Conservation (phyloP, 805 yeast species). For the Ogataea angusta region DNA sequence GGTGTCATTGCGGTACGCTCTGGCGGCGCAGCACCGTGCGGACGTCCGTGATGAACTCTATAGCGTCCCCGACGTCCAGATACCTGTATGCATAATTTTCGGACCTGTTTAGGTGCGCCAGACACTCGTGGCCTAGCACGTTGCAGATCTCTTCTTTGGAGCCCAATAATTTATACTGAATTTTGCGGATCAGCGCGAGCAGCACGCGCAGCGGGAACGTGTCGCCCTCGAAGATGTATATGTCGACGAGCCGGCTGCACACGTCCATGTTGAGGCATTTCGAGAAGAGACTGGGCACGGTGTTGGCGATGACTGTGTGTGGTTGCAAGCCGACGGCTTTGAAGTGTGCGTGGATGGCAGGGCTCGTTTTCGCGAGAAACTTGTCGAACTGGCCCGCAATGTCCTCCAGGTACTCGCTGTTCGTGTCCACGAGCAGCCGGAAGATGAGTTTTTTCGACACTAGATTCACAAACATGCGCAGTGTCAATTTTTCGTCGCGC, state of each 20-base stretch:
- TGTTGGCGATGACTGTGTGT: constrained; percentile 39
- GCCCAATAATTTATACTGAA: constrained; percentile 53
- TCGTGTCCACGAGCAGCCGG: constrained; percentile 12
- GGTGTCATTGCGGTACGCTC: not conserved
- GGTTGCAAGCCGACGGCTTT: constrained; percentile 39
- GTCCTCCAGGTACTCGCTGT: constrained; percentile 31
- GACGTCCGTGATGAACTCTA: constrained; percentile 44
- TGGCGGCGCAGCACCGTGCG: constrained; percentile 36
- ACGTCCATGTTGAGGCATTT: constrained; percentile 44
- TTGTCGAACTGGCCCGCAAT: constrained; percentile 46
- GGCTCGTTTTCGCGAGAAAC: constrained; percentile 42
- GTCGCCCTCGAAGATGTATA: constrained; percentile 61
- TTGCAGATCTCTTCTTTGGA: constrained; percentile 43
- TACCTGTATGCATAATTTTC: constrained; percentile 29
- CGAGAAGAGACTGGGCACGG: constrained; percentile 45
- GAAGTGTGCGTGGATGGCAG: constrained; percentile 50
- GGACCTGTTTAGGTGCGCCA: constrained; percentile 24
- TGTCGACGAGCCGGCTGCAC: constrained; percentile 50
- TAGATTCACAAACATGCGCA: constrained; percentile 26
- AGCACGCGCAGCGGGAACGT: constrained; percentile 49
- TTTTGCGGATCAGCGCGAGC: constrained; percentile 48
- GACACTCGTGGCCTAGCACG: constrained; percentile 37
- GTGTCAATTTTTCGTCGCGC: constrained; percentile 20
- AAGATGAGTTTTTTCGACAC: constrained; percentile 28
- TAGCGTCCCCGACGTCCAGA: constrained; percentile 48